Evolutionary conservation across 2,329 filamentous ascomycete species (phyloP), one percentile per base, ranked within the genome.

Genomic region (Nectriaceae sp.): DNA sequence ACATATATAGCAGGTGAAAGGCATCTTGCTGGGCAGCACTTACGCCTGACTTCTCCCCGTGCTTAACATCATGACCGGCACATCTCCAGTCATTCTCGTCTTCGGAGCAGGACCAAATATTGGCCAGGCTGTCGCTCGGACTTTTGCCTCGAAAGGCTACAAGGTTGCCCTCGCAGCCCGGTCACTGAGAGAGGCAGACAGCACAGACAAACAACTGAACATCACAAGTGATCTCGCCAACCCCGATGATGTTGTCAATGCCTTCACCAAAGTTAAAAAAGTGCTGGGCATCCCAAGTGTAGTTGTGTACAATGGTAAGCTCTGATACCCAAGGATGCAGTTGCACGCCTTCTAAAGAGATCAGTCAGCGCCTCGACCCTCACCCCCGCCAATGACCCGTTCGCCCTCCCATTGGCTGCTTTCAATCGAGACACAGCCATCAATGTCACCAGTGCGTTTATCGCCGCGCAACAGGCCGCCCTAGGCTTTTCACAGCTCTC

Each of bases 201-300:
- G 54, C 46, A 61, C 53, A 0, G 46, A 52, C 0, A 31, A 37
- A 1, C 57, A 56, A 11, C 59, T 75, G 15, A 67, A 69, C 31
- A 60, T 75, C 24, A 57, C 62, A 31, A 66, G 64, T 2, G 71
- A 75, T 52, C 67, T 75, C 2, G 52, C 63, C 33, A 60, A 71
- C 3, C 65, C 70, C 2, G 50, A 50, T 1, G 45, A 49, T 4
- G 44, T 61, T 1, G 11, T 46, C 0, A 49, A 48, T 21, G 50
- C 50, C 2, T 63, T 63, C 10, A 22, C 31, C 0, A 56, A 44
- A 11, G 55, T 59, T 1, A 59, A 57, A 5, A 44, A 42, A 5
- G 36, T 20, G 2, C 45, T 61, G 2, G 60, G 60, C 1, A 52
- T 52, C 6, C 60, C 58, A 1, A 60, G 55, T 3, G 59, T 65